Evolutionary conservation across 805 yeast species (phyloP), one percentile per base, ranked within the genome.

Genomic region (Metschnikowia picachoensis): DNA sequence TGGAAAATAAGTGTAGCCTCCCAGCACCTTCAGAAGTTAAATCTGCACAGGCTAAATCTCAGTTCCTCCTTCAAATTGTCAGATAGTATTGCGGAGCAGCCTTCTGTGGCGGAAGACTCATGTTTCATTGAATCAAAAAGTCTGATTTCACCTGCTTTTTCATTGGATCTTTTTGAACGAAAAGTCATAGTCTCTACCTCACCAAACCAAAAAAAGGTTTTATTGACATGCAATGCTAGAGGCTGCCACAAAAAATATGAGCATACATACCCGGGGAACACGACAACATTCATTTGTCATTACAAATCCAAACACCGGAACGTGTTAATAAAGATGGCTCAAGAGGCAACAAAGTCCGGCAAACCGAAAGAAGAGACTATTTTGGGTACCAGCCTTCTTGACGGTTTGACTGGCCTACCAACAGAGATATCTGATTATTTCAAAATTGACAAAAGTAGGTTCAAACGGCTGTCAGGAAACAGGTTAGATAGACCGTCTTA

Each of bases 211-310:
- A 30, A 11, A 11, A 17, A 13, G 6, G 42, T 39, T 12, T 16
- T 20, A 29, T 10, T 32, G 14, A 20, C 30, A n/a, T 39, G 37
- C 14, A 32, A n/a, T 20, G 34, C 17, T 30, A 27, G 14, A 10
- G 15, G 25, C n/a, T 31, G 43, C 37, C 11, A 15, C 10, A 13
- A 25, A 25, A 31, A 17, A 15, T 39, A 39, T 25, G 32, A 13
- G 30, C 45, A 42, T 7, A 11, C 7, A 25, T 42, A 36, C 20
- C 45, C 45, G 31, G 45, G 40, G 36, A 36, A 42, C 27, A 42
- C 40, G 36, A n/a, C 39, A 20, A 42, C 45, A n/a, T 30, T 42
- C 30, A 29, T 35, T 3, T 14, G 12, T 4, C 45, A 42, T 36
- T 35, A 30, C 32, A 35, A 17, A 36, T 30, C 36, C 11, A 17